phyloP scores from a whole-genome alignment of 176 grass and related monocot genomes.

The Juncus effusus region DNA sequence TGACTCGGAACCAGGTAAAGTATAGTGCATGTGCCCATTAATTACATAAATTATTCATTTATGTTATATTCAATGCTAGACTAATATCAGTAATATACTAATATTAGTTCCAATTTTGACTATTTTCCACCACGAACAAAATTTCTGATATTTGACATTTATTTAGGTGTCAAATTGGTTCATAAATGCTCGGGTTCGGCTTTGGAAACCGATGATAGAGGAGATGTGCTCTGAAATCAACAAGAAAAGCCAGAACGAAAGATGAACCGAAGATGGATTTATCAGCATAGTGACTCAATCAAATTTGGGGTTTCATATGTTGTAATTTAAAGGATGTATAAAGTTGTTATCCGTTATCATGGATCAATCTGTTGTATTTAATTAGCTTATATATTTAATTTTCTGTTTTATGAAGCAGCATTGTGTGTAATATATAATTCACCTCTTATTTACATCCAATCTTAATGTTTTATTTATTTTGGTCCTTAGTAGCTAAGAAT shows the following conservation, averaged over 20 bases:
- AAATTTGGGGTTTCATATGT: neutral
- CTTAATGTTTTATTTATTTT: too few relatives aligned
- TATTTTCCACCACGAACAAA: too few relatives aligned
- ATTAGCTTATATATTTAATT: constrained; percentile 7
- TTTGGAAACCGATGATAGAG: constrained; percentile 92
- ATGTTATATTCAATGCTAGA: neutral
- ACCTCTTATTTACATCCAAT: too few relatives aligned
- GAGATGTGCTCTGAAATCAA: constrained; percentile 81
- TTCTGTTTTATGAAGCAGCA: neutral
- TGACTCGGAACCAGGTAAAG: constrained; percentile 79
- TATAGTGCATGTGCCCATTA: neutral
- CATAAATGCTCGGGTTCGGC: constrained; percentile 72
- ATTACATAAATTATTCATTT: neutral
- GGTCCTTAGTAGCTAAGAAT: too few relatives aligned
- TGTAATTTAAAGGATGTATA: constrained; percentile 3
- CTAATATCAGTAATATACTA: neutral
- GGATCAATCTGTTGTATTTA: constrained; percentile 4
- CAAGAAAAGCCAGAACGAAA: constrained; percentile 18
- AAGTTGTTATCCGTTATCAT: neutral
- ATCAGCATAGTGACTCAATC: neutral
- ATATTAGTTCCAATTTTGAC: too few relatives aligned
- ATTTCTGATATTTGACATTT: neutral
- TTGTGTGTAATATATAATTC: too few relatives aligned
- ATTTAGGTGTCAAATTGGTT: constrained; percentile 93
- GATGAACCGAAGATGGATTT: neutral